phyloP scores from a whole-genome alignment of 2,329 filamentous ascomycete species.

The Trichoderma simmonsii region DNA sequence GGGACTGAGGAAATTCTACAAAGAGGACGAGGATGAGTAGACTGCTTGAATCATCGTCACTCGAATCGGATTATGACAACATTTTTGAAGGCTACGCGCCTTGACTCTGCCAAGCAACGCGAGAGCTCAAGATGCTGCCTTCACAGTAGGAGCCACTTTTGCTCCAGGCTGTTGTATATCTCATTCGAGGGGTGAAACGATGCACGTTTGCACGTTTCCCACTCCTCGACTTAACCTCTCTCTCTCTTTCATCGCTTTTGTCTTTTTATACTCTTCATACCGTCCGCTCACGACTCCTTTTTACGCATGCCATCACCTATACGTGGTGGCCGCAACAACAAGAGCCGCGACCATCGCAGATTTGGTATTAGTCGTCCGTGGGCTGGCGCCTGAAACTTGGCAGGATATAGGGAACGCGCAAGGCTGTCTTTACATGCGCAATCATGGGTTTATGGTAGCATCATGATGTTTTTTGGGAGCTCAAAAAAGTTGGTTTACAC shows the following conservation, averaged over 20 bases:
- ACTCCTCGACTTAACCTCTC: background rate
- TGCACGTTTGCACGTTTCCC: background rate
- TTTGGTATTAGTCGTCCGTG: background rate
- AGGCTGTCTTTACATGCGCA: slow-evolving; percentile 7
- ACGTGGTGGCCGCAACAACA: background rate
- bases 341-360: background rate
- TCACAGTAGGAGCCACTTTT: background rate
- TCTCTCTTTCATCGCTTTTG: background rate
- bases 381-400: slow-evolving; percentile 8
- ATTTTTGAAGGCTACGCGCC: background rate
- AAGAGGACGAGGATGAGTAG: slow-evolving; percentile 22
- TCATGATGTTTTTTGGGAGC: background rate
- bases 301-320: background rate
- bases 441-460: slow-evolving; percentile 3
- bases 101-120: background rate
- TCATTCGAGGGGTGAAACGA: background rate
- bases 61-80: background rate
- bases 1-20: slow-evolving; percentile 66
- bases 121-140: background rate
- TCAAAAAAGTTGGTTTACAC: slow-evolving; percentile 19
- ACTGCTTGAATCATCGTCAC: background rate
- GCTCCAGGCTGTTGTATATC: background rate
- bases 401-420: slow-evolving; percentile 13
- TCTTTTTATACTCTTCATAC: background rate
- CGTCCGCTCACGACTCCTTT: background rate